These are phyloP conservation scores for Suillus plorans DNA, from an alignment of 768 basidiomycete genomes.

Conservation along the genomic window DNA sequence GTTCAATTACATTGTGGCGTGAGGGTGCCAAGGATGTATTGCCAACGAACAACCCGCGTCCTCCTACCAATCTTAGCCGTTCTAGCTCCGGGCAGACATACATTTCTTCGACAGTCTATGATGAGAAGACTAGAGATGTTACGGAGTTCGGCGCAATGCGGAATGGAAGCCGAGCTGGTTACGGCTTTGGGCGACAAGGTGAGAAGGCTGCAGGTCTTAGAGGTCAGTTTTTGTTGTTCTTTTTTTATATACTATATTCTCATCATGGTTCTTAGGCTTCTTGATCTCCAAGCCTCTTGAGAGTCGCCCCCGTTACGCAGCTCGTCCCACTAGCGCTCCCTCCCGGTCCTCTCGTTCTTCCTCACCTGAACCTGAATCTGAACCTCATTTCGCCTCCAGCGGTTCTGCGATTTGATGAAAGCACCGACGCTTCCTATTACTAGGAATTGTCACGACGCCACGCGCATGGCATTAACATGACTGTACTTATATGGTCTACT, in stretches of 20 bases:
- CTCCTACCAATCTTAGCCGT: slow-evolving; percentile 22
- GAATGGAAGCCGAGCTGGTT: slow-evolving; percentile 44
- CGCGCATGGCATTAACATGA: background rate
- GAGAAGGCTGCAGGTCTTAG: slow-evolving; percentile 69
- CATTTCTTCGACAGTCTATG: slow-evolving; percentile 28
- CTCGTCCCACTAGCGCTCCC: slow-evolving; percentile 33
- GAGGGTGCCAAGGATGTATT: slow-evolving; percentile 50
- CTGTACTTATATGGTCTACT: slow-evolving; percentile 10
- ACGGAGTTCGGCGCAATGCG: slow-evolving; percentile 22
- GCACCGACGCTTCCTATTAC: slow-evolving; percentile 20
- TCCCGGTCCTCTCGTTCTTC: slow-evolving; percentile 22
- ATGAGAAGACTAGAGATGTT: slow-evolving; percentile 25
- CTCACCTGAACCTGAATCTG: slow-evolving; percentile 3
- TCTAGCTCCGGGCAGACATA: slow-evolving; percentile 22
- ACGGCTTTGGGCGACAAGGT: slow-evolving; percentile 80
- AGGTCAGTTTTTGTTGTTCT: slow-evolving; percentile 35
- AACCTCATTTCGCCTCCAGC: slow-evolving; percentile 29
- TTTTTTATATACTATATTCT: background rate
- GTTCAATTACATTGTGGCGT: slow-evolving; percentile 66
- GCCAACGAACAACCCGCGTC: slow-evolving; percentile 42
- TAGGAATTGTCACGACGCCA: slow-evolving; percentile 16
- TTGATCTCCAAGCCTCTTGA: slow-evolving; percentile 63
- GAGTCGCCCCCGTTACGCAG: slow-evolving; percentile 57
- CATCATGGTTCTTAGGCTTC: slow-evolving; percentile 37
- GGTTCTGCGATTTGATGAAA: slow-evolving; percentile 25